These are phyloP conservation scores for Suillus plorans DNA, from an alignment of 768 basidiomycete species.

Conservation along the genomic window DNA sequence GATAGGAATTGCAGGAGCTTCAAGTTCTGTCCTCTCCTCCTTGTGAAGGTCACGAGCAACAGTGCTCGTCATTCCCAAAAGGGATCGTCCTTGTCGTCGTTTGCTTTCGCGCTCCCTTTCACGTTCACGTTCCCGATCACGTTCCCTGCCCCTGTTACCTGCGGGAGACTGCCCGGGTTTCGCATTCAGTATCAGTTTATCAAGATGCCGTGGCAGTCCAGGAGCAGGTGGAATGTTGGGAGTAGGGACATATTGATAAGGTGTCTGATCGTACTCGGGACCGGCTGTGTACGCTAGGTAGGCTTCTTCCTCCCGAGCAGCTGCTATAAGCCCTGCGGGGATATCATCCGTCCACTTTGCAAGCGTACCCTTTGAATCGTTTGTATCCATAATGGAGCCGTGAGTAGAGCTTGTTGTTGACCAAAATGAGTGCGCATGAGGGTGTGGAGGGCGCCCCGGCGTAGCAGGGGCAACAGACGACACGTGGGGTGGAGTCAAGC, in stretches of 20 bases:
- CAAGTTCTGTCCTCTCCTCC: conserved; percentile 24
- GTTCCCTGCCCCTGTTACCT: conserved; percentile 30
- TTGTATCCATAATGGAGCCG: conserved; percentile 25
- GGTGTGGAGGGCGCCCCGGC: conserved; percentile 26
- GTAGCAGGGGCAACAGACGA: conserved; percentile 37
- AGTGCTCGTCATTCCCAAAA: conserved; percentile 36
- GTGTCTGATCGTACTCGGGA: conserved; percentile 37
- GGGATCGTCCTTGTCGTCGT: conserved; percentile 31
- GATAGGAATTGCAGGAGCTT: conserved; percentile 30
- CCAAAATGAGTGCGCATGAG: conserved; percentile 43
- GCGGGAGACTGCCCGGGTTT: conserved; percentile 34
- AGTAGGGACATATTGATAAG: conserved; percentile 47
- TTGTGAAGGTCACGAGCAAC: conserved; percentile 27
- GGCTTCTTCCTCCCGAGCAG: conserved; percentile 81
- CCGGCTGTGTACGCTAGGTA: conserved; percentile 49
- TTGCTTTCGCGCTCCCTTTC: conserved; percentile 31
- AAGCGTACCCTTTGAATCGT: conserved; percentile 29
- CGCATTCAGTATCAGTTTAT: conserved; percentile 88
- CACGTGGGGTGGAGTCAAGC: conserved; percentile 30
- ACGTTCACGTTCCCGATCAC: conserved; percentile 30
- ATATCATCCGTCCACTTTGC: conserved; percentile 75
- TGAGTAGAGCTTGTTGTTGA: conserved; percentile 37
- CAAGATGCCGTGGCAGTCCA: conserved; percentile 83
- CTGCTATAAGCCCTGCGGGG: conserved; percentile 74
- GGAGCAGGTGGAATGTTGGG: conserved; percentile 90